These are phyloP conservation scores for Skeletonema grethae DNA, from an alignment of 108 stramenopile genomes.

Conservation along the genomic window DNA sequence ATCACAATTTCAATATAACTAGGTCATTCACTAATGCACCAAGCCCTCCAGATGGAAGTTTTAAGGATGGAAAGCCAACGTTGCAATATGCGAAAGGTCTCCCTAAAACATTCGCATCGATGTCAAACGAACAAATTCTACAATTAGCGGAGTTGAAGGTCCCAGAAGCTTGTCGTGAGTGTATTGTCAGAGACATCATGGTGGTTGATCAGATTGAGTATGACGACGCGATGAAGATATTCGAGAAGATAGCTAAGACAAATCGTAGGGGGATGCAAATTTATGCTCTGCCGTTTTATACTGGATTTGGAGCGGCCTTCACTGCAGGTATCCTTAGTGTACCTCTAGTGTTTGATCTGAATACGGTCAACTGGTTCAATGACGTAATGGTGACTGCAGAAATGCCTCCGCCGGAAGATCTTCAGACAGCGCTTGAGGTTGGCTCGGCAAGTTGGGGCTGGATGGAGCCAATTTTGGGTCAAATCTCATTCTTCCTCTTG, in stretches of 20 bases:
- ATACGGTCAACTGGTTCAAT: conserved; percentile 83
- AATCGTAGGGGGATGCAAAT: conserved; percentile 63
- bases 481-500: conserved; percentile 77
- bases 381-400: conserved; percentile 80
- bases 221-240: conserved; percentile 55
- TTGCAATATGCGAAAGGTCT: conserved; percentile 30
- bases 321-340: conserved; percentile 55
- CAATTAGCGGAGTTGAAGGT: conserved; percentile 29
- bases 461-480: conserved; percentile 90
- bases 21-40: neutral
- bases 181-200: conserved; percentile 39
- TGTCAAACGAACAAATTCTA: conserved; percentile 41
- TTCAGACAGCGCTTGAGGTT: conserved; percentile 83
- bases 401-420: conserved; percentile 73
- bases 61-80: conserved; percentile 38
- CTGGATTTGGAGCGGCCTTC: conserved; percentile 62
- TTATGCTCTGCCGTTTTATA: conserved; percentile 65
- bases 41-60: conserved; percentile 10
- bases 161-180: conserved; percentile 45
- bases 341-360: conserved; percentile 78
- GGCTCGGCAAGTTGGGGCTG: conserved; percentile 84
- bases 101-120: conserved; percentile 35
- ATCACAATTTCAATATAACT: neutral
- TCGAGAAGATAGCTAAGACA: conserved; percentile 34
- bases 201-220: conserved; percentile 44